A percentile compares a stretch with the other conserved stretches of the same genome.
phyloP scores from a whole-genome alignment of 495 filamentous ascomycete species.

The Trichoderma gamsii region DNA sequence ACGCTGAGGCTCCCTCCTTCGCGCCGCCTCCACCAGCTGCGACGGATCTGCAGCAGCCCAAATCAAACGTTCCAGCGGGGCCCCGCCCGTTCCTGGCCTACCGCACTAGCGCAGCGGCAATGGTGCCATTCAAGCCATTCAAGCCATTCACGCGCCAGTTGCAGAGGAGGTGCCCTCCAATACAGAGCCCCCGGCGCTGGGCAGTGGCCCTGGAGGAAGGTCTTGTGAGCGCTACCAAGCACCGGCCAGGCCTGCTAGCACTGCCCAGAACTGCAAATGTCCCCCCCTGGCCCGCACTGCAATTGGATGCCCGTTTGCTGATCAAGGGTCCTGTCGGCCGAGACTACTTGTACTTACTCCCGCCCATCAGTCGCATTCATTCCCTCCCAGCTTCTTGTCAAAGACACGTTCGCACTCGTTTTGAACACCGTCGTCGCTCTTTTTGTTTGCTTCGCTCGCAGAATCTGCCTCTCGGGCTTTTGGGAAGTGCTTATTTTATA shows the following conservation, averaged over 20 bases:
- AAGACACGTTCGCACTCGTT: slow-evolving; percentile 1
- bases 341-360: not conserved
- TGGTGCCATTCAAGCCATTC: slow-evolving; percentile 6
- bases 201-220: too few species aligned
- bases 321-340: too few species aligned
- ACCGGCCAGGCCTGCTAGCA: too few species aligned
- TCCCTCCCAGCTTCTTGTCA: not conserved
- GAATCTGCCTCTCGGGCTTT: not conserved
- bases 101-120: slow-evolving; percentile 6
- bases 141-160: not conserved
- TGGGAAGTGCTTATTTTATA: not conserved
- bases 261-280: too few species aligned
- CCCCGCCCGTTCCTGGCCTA: slow-evolving; percentile 14
- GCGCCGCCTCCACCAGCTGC: not conserved
- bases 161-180: not conserved
- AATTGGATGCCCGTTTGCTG: too few species aligned
- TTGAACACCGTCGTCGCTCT: not conserved
- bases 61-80: slow-evolving; percentile 2
- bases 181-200: too few species aligned
- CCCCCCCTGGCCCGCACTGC: too few species aligned
- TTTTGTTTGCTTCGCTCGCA: not conserved
- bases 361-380: not conserved
- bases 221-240: too few species aligned
- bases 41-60: slow-evolving; percentile 3
- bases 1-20: too few species aligned